Conservation (phyloP, 1,139 yeast species). For the Kodamaea ohmeri region DNA sequence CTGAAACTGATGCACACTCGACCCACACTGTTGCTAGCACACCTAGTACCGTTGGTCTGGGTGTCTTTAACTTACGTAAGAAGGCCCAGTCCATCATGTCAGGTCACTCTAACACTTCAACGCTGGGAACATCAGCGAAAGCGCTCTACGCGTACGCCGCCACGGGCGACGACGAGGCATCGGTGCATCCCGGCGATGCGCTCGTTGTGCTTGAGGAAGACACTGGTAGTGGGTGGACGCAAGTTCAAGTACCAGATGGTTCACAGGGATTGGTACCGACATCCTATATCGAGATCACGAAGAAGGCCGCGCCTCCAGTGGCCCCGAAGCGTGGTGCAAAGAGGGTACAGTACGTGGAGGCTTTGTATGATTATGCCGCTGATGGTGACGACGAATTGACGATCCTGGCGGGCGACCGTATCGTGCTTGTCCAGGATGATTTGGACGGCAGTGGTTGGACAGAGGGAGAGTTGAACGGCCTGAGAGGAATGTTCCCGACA, state of each 20-base stretch:
- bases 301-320: constrained; percentile 63
- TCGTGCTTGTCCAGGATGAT: constrained; percentile 60
- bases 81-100: constrained; percentile 27
- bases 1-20: constrained; percentile 24
- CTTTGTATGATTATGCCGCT: constrained; percentile 75
- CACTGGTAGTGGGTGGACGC: constrained; percentile 95
- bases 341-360: constrained; percentile 63
- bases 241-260: constrained; percentile 42
- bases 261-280: constrained; percentile 83
- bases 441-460: constrained; percentile 97
- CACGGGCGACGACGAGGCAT: constrained; percentile 71
- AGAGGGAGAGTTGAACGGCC: constrained; percentile 78
- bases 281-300: constrained; percentile 55
- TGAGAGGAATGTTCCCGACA: constrained; percentile 77
- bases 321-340: constrained; percentile 83
- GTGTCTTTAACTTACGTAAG: constrained; percentile 39
- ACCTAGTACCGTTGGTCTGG: constrained; percentile 19
- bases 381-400: constrained; percentile 81
- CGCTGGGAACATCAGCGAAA: constrained; percentile 32
- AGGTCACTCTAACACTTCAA: constrained; percentile 16
- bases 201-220: constrained; percentile 62
- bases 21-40: constrained; percentile 29
- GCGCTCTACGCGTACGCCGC: constrained; percentile 72
- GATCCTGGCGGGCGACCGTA: constrained; percentile 69
- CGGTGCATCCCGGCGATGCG: constrained; percentile 59